Evolutionary conservation across 2,329 filamentous ascomycete species (phyloP).

Genomic region (Passalora sequoiae): DNA sequence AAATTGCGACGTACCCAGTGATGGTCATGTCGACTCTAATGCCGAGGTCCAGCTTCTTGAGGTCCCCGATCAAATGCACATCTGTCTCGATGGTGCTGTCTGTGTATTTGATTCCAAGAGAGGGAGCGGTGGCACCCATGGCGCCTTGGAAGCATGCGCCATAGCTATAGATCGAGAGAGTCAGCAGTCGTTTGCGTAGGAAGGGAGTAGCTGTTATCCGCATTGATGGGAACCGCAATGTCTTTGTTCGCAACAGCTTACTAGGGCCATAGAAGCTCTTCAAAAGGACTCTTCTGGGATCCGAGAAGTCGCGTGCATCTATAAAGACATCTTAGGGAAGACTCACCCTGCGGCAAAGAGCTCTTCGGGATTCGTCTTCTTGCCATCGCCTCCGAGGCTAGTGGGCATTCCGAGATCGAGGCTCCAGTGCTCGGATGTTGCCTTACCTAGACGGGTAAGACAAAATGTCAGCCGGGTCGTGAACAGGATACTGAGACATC

Average conservation of each 20-base stretch:
- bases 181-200: too few relatives aligned
- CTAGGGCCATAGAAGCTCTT: too few relatives aligned
- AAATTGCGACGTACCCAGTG: too few relatives aligned
- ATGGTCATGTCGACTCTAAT: constrained; percentile 43
- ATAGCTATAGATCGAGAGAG: too few relatives aligned
- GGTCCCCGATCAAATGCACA: constrained; percentile 43
- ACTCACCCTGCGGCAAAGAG: constrained; percentile 47
- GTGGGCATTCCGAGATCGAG: constrained; percentile 18
- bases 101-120: constrained; percentile 41
- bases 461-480: too few relatives aligned
- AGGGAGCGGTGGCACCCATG: constrained; percentile 42
- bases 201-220: too few relatives aligned
- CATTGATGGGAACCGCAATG: too few relatives aligned
- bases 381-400: constrained; percentile 16
- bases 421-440: constrained; percentile 13
- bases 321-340: too few relatives aligned
- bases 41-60: constrained; percentile 44
- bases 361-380: constrained; percentile 44
- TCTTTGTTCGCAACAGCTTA: too few relatives aligned
- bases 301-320: too few relatives aligned
- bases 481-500: too few relatives aligned
- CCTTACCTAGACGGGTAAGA: constrained; percentile 16
- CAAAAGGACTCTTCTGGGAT: too few relatives aligned
- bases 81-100: constrained; percentile 38
- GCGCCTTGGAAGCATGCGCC: constrained; percentile 46